These are phyloP conservation scores for Fagopyrum esculentum DNA, from an alignment of 148 eudicot genomes.

Conservation along the genomic window DNA sequence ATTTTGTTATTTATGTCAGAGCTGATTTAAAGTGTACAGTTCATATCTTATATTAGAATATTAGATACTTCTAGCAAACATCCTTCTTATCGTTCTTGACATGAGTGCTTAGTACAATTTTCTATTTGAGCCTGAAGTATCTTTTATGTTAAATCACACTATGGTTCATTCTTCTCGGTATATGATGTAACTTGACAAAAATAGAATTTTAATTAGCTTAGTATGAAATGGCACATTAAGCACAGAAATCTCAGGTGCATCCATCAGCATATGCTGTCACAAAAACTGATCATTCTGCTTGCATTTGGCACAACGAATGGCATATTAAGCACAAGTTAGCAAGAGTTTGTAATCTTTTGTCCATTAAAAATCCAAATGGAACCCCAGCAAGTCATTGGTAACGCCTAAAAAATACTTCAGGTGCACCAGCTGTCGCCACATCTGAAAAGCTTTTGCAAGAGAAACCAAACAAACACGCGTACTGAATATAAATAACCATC, in stretches of 20 bases:
- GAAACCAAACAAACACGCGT: background rate
- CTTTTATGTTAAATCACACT: background rate
- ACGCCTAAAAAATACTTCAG: background rate
- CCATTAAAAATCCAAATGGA: background rate
- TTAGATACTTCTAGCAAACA: background rate
- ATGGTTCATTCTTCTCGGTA: background rate
- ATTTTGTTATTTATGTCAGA: background rate
- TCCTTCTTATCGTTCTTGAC: background rate
- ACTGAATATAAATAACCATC: background rate
- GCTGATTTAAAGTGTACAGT: background rate
- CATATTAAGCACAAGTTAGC: background rate
- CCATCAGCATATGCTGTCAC: background rate
- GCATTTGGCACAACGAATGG: background rate
- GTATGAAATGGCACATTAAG: background rate
- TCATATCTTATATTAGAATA: background rate
- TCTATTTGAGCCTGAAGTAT: background rate
- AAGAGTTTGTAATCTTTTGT: background rate
- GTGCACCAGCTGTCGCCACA: background rate
- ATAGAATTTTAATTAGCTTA: background rate
- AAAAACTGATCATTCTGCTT: background rate
- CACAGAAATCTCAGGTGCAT: background rate
- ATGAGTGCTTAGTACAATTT: background rate
- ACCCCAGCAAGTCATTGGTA: background rate
- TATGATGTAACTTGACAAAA: background rate
- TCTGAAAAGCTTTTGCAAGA: background rate